Conservation (phyloP, 345 rosid species). For the Pistacia vera region DNA sequence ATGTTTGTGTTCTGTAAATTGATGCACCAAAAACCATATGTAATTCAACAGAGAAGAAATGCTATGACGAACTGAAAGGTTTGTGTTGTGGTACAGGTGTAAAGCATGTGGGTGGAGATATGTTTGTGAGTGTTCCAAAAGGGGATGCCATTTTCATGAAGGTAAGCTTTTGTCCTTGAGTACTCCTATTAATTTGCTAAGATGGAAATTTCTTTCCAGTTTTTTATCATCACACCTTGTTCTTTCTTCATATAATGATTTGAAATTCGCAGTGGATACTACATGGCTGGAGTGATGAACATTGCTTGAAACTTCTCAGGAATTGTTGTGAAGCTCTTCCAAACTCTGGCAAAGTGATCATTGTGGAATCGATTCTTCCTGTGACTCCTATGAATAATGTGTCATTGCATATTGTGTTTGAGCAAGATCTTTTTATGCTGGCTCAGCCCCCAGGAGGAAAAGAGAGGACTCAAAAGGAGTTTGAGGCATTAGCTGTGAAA, state of each 20-base stretch:
- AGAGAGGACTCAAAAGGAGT: constrained; percentile 51
- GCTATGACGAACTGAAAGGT: neutral
- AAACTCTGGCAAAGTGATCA: too few relatives aligned
- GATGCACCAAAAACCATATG: too few relatives aligned
- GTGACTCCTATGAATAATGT: constrained; percentile 24
- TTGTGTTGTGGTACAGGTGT: constrained; percentile 43
- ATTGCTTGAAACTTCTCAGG: constrained; percentile 32
- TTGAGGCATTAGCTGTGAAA: constrained; percentile 36
- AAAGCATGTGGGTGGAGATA: constrained; percentile 85
- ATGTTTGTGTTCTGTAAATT: too few relatives aligned
- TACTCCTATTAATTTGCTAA: neutral
- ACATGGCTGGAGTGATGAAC: constrained; percentile 48
- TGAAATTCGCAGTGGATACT: constrained; percentile 37
- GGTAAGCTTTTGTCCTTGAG: constrained; percentile 37
- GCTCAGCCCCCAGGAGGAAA: constrained; percentile 43
- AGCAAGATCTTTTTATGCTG: constrained; percentile 50
- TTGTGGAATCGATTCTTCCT: constrained; percentile 42
- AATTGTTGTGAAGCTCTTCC: too few relatives aligned
- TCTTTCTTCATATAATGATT: too few relatives aligned
- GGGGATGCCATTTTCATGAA: constrained; percentile 46
- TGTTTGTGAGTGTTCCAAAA: constrained; percentile 71
- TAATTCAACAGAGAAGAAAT: too few relatives aligned
- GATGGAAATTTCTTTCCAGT: neutral
- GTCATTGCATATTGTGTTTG: constrained; percentile 36
- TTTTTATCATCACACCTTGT: neutral